phyloP scores from a whole-genome alignment of 2,329 filamentous ascomycete genomes.

The Colletotrichum sp. region DNA sequence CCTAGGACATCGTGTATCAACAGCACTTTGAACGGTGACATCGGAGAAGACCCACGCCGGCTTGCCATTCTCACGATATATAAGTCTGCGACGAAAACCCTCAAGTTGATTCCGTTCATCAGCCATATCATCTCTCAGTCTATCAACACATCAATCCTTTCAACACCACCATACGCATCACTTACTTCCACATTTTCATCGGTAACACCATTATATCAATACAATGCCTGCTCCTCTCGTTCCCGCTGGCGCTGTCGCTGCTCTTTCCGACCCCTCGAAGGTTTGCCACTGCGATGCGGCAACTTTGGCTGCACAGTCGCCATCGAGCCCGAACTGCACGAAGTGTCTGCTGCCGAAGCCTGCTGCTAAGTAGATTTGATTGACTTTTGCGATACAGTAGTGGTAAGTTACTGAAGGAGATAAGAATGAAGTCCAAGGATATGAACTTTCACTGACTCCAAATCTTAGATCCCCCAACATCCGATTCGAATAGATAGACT shows the following conservation, averaged over 20 bases:
- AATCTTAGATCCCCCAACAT: background rate
- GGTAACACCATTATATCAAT: background rate
- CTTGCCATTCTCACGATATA: background rate
- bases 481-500: background rate
- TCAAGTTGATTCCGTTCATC: background rate
- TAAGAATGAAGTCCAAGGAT: background rate
- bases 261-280: background rate
- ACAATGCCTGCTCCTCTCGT: constrained; percentile 1
- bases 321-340: background rate
- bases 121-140: background rate
- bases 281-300: background rate
- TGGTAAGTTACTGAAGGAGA: background rate
- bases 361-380: background rate
- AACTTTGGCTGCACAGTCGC: background rate
- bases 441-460: background rate
- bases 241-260: background rate
- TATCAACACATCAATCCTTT: background rate
- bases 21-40: background rate
- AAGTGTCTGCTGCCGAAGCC: background rate
- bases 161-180: background rate
- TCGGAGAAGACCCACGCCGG: background rate
- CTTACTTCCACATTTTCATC: background rate
- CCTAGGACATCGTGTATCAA: background rate
- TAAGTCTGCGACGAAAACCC: background rate
- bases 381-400: background rate